These are phyloP conservation scores for Athelia sp. DNA, from an alignment of 1,284 basidiomycete species.

Conservation along the genomic window DNA sequence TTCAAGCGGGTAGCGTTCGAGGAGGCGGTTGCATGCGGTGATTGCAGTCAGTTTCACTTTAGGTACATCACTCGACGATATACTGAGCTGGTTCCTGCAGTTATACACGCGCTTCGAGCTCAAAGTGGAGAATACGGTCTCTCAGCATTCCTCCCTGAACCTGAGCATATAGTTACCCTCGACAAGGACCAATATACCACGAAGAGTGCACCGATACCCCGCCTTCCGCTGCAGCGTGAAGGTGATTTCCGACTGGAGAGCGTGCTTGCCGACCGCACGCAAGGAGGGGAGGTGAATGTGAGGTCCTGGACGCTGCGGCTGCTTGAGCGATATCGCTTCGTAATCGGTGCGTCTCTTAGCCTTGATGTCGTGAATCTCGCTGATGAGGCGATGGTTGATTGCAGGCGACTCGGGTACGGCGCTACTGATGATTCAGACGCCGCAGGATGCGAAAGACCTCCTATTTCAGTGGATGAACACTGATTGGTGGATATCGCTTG, in stretches of 20 bases:
- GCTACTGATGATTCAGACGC: too few species aligned
- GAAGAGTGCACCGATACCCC: constrained; percentile 16
- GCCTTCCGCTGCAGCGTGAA: constrained; percentile 36
- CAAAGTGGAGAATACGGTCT: constrained; percentile 38
- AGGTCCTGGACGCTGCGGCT: constrained; percentile 34
- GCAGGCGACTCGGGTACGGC: too few species aligned
- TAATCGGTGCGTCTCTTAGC: constrained; percentile 19
- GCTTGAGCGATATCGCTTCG: constrained; percentile 39
- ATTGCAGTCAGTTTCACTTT: constrained; percentile 35
- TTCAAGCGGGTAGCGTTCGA: constrained; percentile 43
- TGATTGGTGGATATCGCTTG: too few species aligned
- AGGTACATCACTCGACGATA: neutral
- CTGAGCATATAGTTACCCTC: constrained; percentile 12
- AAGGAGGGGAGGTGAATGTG: constrained; percentile 23
- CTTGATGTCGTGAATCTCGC: too few species aligned
- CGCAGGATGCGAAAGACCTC: too few species aligned
- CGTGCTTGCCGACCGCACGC: constrained; percentile 28
- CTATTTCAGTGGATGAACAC: too few species aligned
- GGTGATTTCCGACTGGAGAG: constrained; percentile 35
- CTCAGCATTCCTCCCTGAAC: constrained; percentile 38
- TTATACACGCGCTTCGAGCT: constrained; percentile 38
- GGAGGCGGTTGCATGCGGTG: constrained; percentile 35
- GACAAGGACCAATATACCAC: too few species aligned
- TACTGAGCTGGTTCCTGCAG: constrained; percentile 17
- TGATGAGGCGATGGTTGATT: too few species aligned